phyloP scores from a whole-genome alignment of 202 grass and related monocot species.

The Schoenoplectus triqueter region DNA sequence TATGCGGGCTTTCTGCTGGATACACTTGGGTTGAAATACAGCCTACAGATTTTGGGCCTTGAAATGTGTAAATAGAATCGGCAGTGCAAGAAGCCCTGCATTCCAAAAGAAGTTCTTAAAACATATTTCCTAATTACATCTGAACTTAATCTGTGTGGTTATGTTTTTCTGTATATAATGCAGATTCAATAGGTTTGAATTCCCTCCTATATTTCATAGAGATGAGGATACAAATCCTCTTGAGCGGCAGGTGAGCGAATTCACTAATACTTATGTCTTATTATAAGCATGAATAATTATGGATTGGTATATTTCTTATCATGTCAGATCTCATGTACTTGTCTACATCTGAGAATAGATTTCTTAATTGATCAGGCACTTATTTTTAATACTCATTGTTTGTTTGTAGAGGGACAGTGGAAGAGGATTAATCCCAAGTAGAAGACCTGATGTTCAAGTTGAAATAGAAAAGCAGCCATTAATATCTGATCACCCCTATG shows the following conservation, averaged over 20 bases:
- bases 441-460: constrained; percentile 49
- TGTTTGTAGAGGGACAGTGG: constrained; percentile 66
- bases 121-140: constrained; percentile 23
- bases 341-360: neutral
- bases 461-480: constrained; percentile 66
- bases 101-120: neutral
- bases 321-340: constrained; percentile 1
- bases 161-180: constrained; percentile 25
- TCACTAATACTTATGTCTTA: constrained; percentile 27
- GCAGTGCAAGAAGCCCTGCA: neutral
- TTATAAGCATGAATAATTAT: neutral
- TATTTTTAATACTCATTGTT: constrained; percentile 20
- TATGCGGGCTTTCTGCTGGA: neutral
- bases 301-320: constrained; percentile 28
- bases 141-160: constrained; percentile 25
- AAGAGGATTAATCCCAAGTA: constrained; percentile 73
- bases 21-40: constrained; percentile 8
- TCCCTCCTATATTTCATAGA: constrained; percentile 89
- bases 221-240: constrained; percentile 83
- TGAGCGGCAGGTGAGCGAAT: constrained; percentile 65
- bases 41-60: neutral
- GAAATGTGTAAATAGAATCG: neutral
- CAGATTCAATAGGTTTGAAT: constrained; percentile 98
- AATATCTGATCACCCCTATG: constrained; percentile 91
- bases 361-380: neutral